Conservation (phyloP, 345 rosid species). For the Citrus trifoliata region DNA sequence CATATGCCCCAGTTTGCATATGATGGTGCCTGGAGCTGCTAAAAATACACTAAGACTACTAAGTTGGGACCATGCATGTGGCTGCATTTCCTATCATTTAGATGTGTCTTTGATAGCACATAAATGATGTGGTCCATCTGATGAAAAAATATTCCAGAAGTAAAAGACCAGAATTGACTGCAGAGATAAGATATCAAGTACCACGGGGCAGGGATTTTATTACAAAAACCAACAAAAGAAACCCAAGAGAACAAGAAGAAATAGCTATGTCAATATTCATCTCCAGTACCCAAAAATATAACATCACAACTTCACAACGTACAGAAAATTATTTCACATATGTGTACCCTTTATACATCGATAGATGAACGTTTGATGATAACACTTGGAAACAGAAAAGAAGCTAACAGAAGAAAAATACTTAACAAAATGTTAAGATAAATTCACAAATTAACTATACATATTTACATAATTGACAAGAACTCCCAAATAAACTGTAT, state of each 20-base stretch:
- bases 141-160: neutral
- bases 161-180: neutral
- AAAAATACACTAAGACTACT: neutral
- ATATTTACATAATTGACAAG: neutral
- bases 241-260: neutral
- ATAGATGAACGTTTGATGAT: neutral
- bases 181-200: neutral
- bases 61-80: constrained; percentile 10
- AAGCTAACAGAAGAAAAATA: neutral
- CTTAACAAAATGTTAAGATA: neutral
- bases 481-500: neutral
- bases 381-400: neutral
- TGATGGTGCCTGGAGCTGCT: neutral
- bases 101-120: neutral
- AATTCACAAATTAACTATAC: neutral
- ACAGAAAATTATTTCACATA: neutral
- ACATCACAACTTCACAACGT: no score
- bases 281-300: neutral
- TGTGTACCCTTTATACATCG: neutral
- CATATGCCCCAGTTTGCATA: neutral
- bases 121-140: neutral
- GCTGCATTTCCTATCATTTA: neutral
- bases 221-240: no score
- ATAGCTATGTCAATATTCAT: neutral
- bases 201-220: neutral